Percentiles rank a stretch among this genome's conserved stretches.
These are phyloP conservation scores for Pseudopithomyces maydicus DNA, from an alignment of 2,329 filamentous ascomycete species.

Conservation along the genomic window DNA sequence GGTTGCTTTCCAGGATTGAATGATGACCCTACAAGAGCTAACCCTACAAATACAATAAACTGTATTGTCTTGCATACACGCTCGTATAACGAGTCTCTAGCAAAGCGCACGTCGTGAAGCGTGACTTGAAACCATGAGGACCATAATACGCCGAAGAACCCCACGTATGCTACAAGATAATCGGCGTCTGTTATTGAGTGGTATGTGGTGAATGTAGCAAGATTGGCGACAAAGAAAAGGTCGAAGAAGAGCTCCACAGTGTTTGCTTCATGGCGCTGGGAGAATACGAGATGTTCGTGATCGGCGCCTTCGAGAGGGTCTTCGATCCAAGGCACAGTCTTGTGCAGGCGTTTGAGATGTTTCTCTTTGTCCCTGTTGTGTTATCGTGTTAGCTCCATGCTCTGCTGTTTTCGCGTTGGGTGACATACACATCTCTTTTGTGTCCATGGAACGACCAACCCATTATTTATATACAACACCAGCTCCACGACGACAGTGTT, in stretches of 20 bases:
- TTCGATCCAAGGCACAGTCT: constrained; percentile 40
- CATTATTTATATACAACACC: constrained; percentile 20
- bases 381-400: constrained; percentile 12
- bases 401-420: not conserved
- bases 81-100: constrained; percentile 45
- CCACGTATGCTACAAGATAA: constrained; percentile 43
- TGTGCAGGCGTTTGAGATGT: constrained; percentile 41
- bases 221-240: constrained; percentile 42
- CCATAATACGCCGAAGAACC: constrained; percentile 47
- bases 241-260: constrained; percentile 46
- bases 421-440: constrained; percentile 35
- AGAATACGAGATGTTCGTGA: constrained; percentile 41
- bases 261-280: constrained; percentile 47
- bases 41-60: constrained; percentile 44
- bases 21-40: constrained; percentile 42
- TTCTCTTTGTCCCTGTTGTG: constrained; percentile 38
- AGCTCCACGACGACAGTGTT: not conserved
- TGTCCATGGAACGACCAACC: constrained; percentile 38
- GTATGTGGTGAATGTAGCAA: constrained; percentile 47
- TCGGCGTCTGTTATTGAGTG: constrained; percentile 42
- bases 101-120: constrained; percentile 48
- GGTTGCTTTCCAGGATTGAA: constrained; percentile 34
- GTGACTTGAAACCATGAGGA: constrained; percentile 46
- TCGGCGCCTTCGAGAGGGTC: constrained; percentile 44
- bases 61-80: constrained; percentile 44